phyloP scores from a whole-genome alignment of 2,329 filamentous ascomycete genomes.

The Cytospora piceae region DNA sequence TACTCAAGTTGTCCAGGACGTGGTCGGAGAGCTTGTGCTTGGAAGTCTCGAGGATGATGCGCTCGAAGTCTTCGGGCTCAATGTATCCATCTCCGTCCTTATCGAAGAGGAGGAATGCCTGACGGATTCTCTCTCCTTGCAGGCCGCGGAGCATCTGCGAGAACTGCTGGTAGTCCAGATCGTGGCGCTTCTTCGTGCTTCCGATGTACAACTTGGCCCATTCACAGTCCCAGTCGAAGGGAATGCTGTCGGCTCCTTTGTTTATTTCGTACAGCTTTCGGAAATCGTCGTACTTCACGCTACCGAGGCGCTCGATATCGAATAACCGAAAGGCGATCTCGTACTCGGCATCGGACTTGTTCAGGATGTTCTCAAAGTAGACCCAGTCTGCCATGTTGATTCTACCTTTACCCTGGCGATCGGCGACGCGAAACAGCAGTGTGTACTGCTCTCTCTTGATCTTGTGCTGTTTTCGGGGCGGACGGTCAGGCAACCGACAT shows the following conservation, averaged over 20 bases:
- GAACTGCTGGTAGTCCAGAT: conserved; percentile 94
- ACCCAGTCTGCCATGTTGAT: conserved; percentile 86
- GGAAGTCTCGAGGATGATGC: conserved; percentile 91
- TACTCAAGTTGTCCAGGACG: conserved; percentile 85
- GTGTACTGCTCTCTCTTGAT: conserved; percentile 96
- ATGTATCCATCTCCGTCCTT: conserved; percentile 93
- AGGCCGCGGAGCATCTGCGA: conserved; percentile 96
- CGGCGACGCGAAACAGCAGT: conserved; percentile 90
- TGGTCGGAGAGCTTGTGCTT: conserved; percentile 98
- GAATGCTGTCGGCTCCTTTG: conserved; percentile 81
- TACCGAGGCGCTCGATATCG: conserved; percentile 80
- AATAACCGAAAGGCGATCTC: conserved; percentile 98
- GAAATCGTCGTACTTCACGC: conserved; percentile 89
- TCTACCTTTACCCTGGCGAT: conserved; percentile 73
- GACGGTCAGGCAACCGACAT: conserved; percentile 20
- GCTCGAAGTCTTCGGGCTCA: conserved; percentile 92
- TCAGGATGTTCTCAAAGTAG: conserved; percentile 90
- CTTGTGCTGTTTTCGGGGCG: conserved; percentile 73
- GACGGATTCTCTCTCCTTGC: conserved; percentile 92
- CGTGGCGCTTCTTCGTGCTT: conserved; percentile 82
- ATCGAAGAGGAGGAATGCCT: conserved; percentile 92
- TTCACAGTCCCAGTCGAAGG: conserved; percentile 96
- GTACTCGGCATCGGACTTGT: conserved; percentile 96
- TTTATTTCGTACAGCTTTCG: conserved; percentile 83
- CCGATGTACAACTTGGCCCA: conserved; percentile 97